Evolutionary conservation across 768 basidiomycete genomes (phyloP), one percentile per base, ranked within the genome.

Genomic region (Xerocomellus intermedius): DNA sequence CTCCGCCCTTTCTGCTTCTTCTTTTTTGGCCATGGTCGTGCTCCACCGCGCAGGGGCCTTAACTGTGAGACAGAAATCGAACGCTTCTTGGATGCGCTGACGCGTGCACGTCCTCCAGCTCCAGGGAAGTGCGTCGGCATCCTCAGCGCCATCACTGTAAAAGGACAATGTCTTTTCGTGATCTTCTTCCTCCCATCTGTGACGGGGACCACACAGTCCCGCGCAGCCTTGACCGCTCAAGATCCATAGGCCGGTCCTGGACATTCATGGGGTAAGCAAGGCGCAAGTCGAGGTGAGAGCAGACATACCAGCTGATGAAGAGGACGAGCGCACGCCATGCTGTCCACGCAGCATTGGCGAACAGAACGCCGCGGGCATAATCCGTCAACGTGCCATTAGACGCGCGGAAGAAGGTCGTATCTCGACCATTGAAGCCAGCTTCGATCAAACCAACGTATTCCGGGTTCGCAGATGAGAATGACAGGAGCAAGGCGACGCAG

Each of bases 161-260:
- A 76, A 62, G 5, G 82, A 78, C 39, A 75, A 67, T 3, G 75
- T 75, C 74, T 86, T 87, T 65, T 87, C 86, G 16, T 75, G 77
- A 26, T 84, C 83, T 47, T 87, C 82, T 73, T 93, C 91, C 66
- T 93, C 91, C 91, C 89, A 91, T 58, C 86, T 79, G 63, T 85
- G 83, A 14, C 89, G 83, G 10, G 91, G 91, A 42, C 91, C 91
- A 69, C 89, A 91, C 16, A 93, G 67, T n/a, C 91, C 90, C 46
- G 83, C 91, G 44, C 87, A 88, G 54, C 82, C 82, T 54, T 89
- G 81, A 42, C 85, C 88, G 44, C 87, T 89, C 61, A 89, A 73
- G 49, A 87, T 64, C 90, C 91, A 94, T 17, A 95, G 78, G 44
- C 86, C 87, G 47, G 89, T 68, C 82, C 89, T 90, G 60, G 16